Evolutionary conservation across 2,329 filamentous ascomycete species (phyloP).

Genomic region (Beauveria sp.): DNA sequence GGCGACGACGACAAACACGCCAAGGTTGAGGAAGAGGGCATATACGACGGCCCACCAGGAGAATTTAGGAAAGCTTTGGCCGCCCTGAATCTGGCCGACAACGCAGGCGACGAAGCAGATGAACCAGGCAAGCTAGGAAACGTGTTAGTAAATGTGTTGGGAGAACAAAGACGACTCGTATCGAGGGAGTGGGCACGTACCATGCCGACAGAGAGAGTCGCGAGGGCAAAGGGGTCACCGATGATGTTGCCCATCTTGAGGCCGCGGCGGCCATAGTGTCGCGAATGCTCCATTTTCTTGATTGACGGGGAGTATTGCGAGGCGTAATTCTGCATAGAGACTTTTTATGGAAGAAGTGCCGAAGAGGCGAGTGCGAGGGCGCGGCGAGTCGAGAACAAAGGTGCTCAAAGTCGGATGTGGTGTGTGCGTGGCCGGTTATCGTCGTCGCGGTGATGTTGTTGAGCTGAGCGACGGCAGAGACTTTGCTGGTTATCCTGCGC

Average conservation of each 20-base stretch:
- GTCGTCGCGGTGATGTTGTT: neutral
- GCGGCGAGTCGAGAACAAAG: neutral
- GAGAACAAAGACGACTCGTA: neutral
- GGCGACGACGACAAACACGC: conserved; percentile 73
- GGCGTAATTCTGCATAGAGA: conserved; percentile 65
- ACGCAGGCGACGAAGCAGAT: conserved; percentile 86
- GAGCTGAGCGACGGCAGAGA: neutral
- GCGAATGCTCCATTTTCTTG: conserved; percentile 70
- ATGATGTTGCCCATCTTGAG: conserved; percentile 84
- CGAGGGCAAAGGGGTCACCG: conserved; percentile 91
- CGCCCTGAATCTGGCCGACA: conserved; percentile 51
- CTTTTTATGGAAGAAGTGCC: neutral
- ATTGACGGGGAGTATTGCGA: conserved; percentile 66
- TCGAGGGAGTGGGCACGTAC: conserved; percentile 46
- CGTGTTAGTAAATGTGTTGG: conserved; percentile 14
- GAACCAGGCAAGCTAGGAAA: conserved; percentile 76
- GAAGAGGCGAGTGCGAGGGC: neutral
- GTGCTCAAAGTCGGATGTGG: neutral
- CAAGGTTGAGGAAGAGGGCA: conserved; percentile 74
- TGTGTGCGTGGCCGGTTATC: neutral
- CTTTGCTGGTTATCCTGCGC: neutral
- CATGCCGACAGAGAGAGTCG: conserved; percentile 83
- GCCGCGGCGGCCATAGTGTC: conserved; percentile 46
- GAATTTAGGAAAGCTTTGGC: conserved; percentile 63
- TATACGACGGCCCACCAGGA: conserved; percentile 89